Evolutionary conservation across 2,329 filamentous ascomycete species (phyloP).

Genomic region (Cercospora sp.): DNA sequence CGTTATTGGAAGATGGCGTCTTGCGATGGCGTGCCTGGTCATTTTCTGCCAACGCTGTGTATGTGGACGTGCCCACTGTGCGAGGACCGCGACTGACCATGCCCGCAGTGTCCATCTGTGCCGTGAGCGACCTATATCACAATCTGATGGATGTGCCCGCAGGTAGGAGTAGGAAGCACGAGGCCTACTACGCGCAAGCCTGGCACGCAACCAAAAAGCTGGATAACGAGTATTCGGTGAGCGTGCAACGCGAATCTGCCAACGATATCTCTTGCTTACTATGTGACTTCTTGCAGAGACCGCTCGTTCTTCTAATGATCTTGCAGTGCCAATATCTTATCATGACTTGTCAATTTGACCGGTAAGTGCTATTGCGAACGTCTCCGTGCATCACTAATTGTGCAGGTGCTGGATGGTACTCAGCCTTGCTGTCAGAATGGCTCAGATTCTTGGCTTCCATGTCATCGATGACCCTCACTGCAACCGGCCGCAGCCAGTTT

Average conservation of each 20-base stretch:
- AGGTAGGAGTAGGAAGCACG: conserved; percentile 1
- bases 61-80: neutral
- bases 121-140: conserved; percentile 1
- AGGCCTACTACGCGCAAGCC: conserved; percentile 11
- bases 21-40: conserved; percentile 4
- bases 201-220: conserved; percentile 7
- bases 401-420: conserved; percentile 13
- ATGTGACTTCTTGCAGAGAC: neutral
- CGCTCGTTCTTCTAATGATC: neutral
- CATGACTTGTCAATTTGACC: conserved; percentile 17
- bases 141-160: neutral
- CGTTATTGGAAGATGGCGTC: conserved; percentile 14
- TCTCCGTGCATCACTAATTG: neutral
- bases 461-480: conserved; percentile 3
- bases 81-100: neutral
- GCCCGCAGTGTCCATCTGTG: conserved; percentile 9
- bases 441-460: conserved; percentile 13
- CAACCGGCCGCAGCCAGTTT: neutral
- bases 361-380: neutral
- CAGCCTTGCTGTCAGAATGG: conserved; percentile 13
- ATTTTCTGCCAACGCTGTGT: conserved; percentile 9
- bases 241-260: neutral
- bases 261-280: neutral
- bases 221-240: conserved; percentile 8
- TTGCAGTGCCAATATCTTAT: conserved; percentile 10